phyloP scores from a whole-genome alignment of 2,329 filamentous ascomycete genomes.

The Teratosphaeria destructans region DNA sequence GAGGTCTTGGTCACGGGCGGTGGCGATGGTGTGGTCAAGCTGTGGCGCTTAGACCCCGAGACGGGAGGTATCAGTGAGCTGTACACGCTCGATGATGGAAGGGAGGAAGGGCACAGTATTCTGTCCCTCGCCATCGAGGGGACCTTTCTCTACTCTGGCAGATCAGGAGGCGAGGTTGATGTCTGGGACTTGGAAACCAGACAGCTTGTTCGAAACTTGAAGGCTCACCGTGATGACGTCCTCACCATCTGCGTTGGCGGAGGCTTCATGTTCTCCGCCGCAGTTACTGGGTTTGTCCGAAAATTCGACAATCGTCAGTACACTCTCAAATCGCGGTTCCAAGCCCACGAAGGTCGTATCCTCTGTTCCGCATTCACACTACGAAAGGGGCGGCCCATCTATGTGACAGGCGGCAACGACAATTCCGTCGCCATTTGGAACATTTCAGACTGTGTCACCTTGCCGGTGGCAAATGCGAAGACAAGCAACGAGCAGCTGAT shows the following conservation, averaged over 20 bases:
- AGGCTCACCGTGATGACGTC: constrained; percentile 68
- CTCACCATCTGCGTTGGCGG: constrained; percentile 79
- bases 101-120: constrained; percentile 49
- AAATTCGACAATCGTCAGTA: constrained; percentile 69
- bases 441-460: constrained; percentile 46
- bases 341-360: constrained; percentile 78
- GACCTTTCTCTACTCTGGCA: constrained; percentile 84
- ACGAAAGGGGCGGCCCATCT: constrained; percentile 64
- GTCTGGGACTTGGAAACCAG: constrained; percentile 95
- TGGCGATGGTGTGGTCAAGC: constrained; percentile 85
- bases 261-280: constrained; percentile 76
- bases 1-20: constrained; percentile 85
- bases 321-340: constrained; percentile 65
- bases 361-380: constrained; percentile 69
- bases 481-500: constrained; percentile 55
- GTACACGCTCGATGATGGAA: constrained; percentile 51
- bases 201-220: constrained; percentile 79
- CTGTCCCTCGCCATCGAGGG: constrained; percentile 79
- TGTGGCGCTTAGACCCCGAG: constrained; percentile 68
- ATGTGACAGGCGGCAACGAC: constrained; percentile 90
- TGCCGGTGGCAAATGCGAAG: constrained; percentile 35
- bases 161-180: constrained; percentile 78
- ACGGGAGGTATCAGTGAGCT: constrained; percentile 58
- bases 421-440: constrained; percentile 84
- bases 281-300: constrained; percentile 66